These are phyloP conservation scores for Ormosia emarginata DNA, from an alignment of 306 rosid species.

Conservation along the genomic window DNA sequence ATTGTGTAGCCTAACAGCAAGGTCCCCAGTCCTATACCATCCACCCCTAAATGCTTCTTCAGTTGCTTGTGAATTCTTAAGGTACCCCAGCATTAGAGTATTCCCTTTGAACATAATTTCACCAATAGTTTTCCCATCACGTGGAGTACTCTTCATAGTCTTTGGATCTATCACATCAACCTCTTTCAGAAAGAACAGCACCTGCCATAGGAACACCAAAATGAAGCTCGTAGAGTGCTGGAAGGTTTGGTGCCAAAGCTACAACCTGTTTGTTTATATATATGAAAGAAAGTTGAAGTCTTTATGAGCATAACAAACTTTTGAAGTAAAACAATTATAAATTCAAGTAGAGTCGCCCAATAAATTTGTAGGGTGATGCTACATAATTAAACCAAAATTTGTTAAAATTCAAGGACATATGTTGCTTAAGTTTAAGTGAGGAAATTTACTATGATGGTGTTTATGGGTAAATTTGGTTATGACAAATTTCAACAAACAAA, in stretches of 20 bases:
- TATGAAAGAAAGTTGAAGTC: background rate
- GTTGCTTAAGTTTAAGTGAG: no score
- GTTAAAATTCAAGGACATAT: no score
- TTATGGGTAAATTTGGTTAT: no score
- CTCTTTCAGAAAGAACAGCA: conserved; percentile 55
- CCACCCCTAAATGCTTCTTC: conserved; percentile 56
- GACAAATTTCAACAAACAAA: no score
- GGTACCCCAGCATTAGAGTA: conserved; percentile 65
- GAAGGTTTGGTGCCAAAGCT: conserved; percentile 73
- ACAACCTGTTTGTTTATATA: conserved; percentile 49
- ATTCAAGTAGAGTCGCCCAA: background rate
- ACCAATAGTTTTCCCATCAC: conserved; percentile 71
- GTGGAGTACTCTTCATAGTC: conserved; percentile 53
- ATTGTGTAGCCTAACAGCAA: conserved; percentile 45
- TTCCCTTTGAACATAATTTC: conserved; percentile 73
- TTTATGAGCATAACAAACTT: background rate
- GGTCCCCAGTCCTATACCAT: conserved; percentile 81
- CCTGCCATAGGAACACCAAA: conserved; percentile 85
- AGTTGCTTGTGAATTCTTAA: conserved; percentile 41
- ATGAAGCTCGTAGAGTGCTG: conserved; percentile 79
- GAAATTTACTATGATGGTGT: no score
- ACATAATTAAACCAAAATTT: no score
- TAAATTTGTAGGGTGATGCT: no score
- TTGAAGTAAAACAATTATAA: background rate
- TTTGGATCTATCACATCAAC: conserved; percentile 69